Conservation (phyloP, 1,284 basidiomycete species). For the Puccinia horiana region DNA sequence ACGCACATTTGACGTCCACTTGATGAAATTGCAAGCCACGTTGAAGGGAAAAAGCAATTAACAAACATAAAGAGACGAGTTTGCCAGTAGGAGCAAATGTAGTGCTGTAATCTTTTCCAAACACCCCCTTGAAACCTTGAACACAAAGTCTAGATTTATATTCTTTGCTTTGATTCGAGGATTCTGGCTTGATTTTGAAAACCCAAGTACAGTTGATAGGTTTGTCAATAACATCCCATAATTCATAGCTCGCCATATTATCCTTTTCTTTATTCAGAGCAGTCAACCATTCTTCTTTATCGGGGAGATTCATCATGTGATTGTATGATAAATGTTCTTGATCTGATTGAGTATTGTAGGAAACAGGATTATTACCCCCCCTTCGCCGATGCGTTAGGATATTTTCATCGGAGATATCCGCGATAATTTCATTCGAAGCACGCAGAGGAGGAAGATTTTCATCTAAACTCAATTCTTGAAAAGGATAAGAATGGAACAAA, state of each 20-base stretch:
- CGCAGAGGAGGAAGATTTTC: background rate
- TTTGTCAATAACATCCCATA: background rate
- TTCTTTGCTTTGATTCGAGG: background rate
- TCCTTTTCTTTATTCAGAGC: background rate
- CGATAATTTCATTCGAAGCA: background rate
- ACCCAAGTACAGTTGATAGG: conserved; percentile 5
- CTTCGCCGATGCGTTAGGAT: background rate
- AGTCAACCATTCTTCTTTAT: background rate
- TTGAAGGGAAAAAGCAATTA: background rate
- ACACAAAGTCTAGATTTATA: background rate
- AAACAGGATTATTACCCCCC: background rate
- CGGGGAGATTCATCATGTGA: background rate
- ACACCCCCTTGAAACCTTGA: conserved; percentile 1
- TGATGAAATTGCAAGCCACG: background rate
- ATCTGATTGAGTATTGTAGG: too few species aligned
- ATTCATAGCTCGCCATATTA: background rate
- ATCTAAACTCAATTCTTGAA: background rate
- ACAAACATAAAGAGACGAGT: background rate
- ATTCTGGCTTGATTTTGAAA: background rate
- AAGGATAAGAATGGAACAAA: too few species aligned
- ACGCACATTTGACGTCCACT: conserved; percentile 5
- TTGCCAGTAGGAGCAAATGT: too few species aligned
- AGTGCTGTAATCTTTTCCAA: background rate
- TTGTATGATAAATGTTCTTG: too few species aligned
- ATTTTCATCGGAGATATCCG: background rate